Evolutionary conservation across 1,284 basidiomycete species (phyloP).

Genomic region (Heterobasidion irregulare): DNA sequence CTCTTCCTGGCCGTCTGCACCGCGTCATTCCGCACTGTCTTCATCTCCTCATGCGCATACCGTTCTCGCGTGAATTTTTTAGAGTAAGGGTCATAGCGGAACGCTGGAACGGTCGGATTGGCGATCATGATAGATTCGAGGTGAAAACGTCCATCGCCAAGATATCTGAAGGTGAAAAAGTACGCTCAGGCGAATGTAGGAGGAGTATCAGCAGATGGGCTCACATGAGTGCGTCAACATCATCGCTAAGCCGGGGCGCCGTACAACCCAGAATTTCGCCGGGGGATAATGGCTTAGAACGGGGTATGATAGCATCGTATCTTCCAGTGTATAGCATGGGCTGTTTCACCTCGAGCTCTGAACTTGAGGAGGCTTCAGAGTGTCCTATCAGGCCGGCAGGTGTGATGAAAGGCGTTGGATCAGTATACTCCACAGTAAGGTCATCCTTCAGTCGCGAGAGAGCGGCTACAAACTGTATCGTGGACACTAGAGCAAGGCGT

Average conservation of each 20-base stretch:
- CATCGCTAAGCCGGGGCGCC: conserved; percentile 70
- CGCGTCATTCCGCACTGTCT: conserved; percentile 64
- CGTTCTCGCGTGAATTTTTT: conserved; percentile 93
- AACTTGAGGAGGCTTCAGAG: not conserved
- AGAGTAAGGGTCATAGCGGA: conserved; percentile 97
- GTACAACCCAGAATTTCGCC: conserved; percentile 98
- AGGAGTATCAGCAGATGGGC: conserved; percentile 18
- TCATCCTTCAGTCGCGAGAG: conserved; percentile 82
- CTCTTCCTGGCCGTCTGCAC: conserved; percentile 67
- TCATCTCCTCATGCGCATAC: conserved; percentile 91
- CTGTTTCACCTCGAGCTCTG: not conserved
- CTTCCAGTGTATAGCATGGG: conserved; percentile 43
- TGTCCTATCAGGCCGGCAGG: conserved; percentile 12
- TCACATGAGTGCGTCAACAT: conserved; percentile 84
- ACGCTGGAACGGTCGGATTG: conserved; percentile 93
- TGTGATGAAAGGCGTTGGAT: not conserved
- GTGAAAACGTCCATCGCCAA: conserved; percentile 98
- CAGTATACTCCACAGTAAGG: conserved; percentile 35
- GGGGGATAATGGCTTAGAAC: conserved; percentile 89
- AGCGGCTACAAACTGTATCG: conserved; percentile 92
- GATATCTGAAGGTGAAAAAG: conserved; percentile 51
- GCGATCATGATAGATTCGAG: conserved; percentile 99
- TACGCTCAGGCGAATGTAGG: not conserved
- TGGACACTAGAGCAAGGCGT: conserved; percentile 83
- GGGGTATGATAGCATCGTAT: conserved; percentile 81